Evolutionary conservation across 345 rosid genomes (phyloP).

Genomic region (Corymbia maculata): DNA sequence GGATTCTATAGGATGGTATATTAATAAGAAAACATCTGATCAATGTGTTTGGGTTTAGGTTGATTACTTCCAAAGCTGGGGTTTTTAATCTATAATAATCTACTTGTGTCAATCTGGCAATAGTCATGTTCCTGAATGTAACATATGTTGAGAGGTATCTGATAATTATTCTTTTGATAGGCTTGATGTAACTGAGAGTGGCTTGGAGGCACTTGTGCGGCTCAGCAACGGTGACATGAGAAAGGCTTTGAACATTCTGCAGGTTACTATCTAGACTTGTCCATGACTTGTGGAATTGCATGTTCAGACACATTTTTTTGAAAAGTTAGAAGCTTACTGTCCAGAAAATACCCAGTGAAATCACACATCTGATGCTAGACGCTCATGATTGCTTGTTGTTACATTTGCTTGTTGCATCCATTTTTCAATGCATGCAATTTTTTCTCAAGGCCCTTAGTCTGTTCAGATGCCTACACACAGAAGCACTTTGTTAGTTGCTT

Average conservation of each 20-base stretch:
- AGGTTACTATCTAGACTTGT: slow-evolving; percentile 33
- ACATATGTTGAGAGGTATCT: neutral
- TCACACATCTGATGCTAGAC: neutral
- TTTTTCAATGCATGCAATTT: neutral
- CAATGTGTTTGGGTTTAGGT: neutral
- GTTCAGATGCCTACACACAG: neutral
- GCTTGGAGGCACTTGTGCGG: slow-evolving; percentile 73
- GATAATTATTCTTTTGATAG: neutral
- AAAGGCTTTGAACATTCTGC: slow-evolving; percentile 92
- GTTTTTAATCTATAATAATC: neutral
- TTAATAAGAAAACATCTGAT: neutral
- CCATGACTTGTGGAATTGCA: neutral
- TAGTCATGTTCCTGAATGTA: neutral
- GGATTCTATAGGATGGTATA: neutral
- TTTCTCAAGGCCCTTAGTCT: neutral
- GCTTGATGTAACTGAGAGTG: slow-evolving; percentile 73
- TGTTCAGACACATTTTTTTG: neutral
- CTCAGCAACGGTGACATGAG: slow-evolving; percentile 99
- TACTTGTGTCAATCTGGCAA: neutral
- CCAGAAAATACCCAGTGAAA: neutral
- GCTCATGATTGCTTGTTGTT: neutral
- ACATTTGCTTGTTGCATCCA: neutral
- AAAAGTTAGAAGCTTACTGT: neutral
- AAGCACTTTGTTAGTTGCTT: neutral
- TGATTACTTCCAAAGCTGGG: neutral